These are phyloP conservation scores for Neopestalotiopsis sp. DNA, from an alignment of 2,329 filamentous ascomycete genomes.

Conservation along the genomic window DNA sequence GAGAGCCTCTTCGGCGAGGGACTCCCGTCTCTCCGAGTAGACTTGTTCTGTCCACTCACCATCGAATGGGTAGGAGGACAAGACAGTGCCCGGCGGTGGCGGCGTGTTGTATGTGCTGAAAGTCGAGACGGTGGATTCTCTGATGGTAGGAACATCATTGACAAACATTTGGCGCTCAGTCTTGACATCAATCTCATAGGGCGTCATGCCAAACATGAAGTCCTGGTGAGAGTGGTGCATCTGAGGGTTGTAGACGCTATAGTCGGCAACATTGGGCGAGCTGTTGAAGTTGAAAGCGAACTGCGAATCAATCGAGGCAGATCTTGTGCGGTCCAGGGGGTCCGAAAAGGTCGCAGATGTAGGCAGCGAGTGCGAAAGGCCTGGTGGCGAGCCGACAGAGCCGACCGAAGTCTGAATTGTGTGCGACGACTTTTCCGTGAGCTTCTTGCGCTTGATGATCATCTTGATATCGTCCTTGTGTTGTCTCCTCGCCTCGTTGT, in stretches of 20 bases:
- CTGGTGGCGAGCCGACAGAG: conserved; percentile 75
- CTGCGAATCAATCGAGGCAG: conserved; percentile 81
- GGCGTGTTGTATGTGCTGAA: conserved; percentile 91
- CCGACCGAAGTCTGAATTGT: conserved; percentile 61
- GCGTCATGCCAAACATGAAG: conserved; percentile 65
- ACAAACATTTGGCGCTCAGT: conserved; percentile 94
- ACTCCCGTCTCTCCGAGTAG: conserved; percentile 72
- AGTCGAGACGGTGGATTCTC: conserved; percentile 87
- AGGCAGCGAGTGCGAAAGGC: conserved; percentile 80
- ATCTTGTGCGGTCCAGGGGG: conserved; percentile 73
- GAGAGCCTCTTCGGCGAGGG: conserved; percentile 67
- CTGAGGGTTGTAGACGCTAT: conserved; percentile 67
- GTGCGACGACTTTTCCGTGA: conserved; percentile 79
- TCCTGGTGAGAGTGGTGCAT: conserved; percentile 63
- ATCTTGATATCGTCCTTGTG: conserved; percentile 97
- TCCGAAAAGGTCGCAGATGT: conserved; percentile 83
- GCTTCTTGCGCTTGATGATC: conserved; percentile 96
- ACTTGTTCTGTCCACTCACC: conserved; percentile 77
- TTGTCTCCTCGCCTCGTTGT: conserved; percentile 80
- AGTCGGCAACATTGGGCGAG: conserved; percentile 57
- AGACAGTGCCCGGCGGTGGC: conserved; percentile 70
- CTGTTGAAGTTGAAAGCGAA: conserved; percentile 79
- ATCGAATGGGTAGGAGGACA: conserved; percentile 64
- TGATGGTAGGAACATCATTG: conserved; percentile 84
- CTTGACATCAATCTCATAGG: conserved; percentile 95